Base-by-base conservation (phyloP, 2,329 filamentous ascomycete species). In the Chaetomium globosum region DNA sequence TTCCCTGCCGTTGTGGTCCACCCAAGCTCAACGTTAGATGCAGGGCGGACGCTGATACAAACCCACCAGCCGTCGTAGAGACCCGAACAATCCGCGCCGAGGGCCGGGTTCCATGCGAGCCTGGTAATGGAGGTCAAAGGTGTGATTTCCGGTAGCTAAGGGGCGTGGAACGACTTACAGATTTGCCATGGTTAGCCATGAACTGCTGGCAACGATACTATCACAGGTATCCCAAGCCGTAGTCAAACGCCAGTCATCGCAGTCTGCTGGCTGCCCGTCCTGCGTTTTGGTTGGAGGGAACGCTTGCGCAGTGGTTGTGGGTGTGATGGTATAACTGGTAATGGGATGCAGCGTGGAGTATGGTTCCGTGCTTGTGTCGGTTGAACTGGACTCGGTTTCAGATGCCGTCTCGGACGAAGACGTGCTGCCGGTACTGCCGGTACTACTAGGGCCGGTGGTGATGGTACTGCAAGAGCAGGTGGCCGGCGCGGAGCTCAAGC, bases 61-160 rank as follows among this genome's bases (percentile, higher is more conserved):
- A 59, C 26, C 57, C 57, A 59, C 43, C 46, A 59, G 19, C 46
- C 39, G 19, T 49, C 57, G 57, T 59, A 59, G 26, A 59, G 57
- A 3, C 57, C 57, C 10, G 57, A 59, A 39, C 57, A 59, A 10
- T 59, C 57, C 4, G 57, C 21, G 39, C 26, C 43, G 16, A 59
- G 23, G 39, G 57, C 39, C 6, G 57, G 57, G 21, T 59, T 59
- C 57, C 57, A 59, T 7, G 9, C 55, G 9, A 58, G 19, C 5
- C 55, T 58, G 8, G 13, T 9, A 48, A 19, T 2, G 2, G 12
- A 7, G 9, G 39, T 58, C 9, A 46, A 12, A 12, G 4, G 31
- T 26, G 9, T 39, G 2, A 5, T n/a, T 36, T 4, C 9, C n/a
- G 21, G 33, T n/a, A 39, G 19, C 10, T 7, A 26, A 56, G 21